Conservation (phyloP, 2,329 filamentous ascomycete genomes). For the Pseudogymnoascus destructans region DNA sequence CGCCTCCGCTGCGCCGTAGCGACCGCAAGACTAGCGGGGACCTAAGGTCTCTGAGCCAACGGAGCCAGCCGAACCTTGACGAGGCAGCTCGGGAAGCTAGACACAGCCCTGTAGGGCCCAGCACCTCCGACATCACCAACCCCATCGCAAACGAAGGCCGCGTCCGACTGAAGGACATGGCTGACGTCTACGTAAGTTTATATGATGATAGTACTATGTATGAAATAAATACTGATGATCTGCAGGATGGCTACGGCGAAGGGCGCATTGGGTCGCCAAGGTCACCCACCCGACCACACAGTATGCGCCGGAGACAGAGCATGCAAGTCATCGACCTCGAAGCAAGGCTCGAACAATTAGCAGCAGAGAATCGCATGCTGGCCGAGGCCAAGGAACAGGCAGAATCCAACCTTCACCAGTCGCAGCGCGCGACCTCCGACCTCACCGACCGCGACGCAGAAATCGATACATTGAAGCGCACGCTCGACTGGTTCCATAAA, state of each 20-base stretch:
- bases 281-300: conserved; percentile 86
- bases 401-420: conserved; percentile 48
- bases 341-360: conserved; percentile 67
- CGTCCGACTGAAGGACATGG: conserved; percentile 72
- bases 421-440: conserved; percentile 52
- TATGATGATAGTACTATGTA: neutral
- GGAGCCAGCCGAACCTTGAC: conserved; percentile 29
- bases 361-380: conserved; percentile 71
- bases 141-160: conserved; percentile 80
- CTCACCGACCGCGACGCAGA: conserved; percentile 75
- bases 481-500: conserved; percentile 65
- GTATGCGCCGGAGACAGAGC: conserved; percentile 92
- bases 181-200: conserved; percentile 80
- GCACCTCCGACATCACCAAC: conserved; percentile 45
- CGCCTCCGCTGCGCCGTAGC: conserved; percentile 58
- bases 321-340: conserved; percentile 95
- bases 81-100: conserved; percentile 28
- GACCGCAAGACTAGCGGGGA: conserved; percentile 61
- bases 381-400: conserved; percentile 57
- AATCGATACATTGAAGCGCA: conserved; percentile 68
- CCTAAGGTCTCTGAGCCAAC: conserved; percentile 55
- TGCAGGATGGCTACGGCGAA: conserved; percentile 85
- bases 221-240: conserved; percentile 9
- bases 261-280: conserved; percentile 73
- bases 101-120: conserved; percentile 31